Base-by-base conservation (phyloP, 179 eudicot genomes). In the Pouteria campechiana region DNA sequence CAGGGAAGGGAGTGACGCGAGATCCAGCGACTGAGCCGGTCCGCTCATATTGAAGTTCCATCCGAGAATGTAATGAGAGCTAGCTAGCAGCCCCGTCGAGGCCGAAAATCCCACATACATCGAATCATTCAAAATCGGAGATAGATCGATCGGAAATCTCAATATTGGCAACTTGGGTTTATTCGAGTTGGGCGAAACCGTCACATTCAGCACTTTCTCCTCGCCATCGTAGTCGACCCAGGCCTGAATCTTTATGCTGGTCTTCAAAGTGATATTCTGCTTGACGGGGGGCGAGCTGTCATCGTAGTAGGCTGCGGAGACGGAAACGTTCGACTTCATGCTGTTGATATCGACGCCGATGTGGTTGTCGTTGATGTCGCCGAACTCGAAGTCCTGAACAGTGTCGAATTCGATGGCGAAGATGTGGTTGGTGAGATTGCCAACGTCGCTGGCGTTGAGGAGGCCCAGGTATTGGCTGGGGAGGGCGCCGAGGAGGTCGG, bases 201-300 rank as follows among this genome's bases (percentile, higher is more conserved):
- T 62, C 0, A 82, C 75, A 38, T 75, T 63, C 0, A 82, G 32
- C 0, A 62, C n/a, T 12, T 31, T 50, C 6, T n/a, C 17, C 18
- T 12, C 17, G 3, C 81, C 50, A 57, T 79, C 77, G 39, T 79
- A 83, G 21, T 83, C 78, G 18, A 82, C 30, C 87, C 93, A 78
- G 7, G 65, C 76, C 29, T 59, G 50, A 6, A 82, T 63, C 0
- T 80, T 71, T 4, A 54, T 37, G 13, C 76, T 70, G 38, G 64
- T 47, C 51, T 73, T 78, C 35, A 82, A 48, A 28, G 63, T 70
- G 25, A 82, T 44, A 51, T 67, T 67, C 14, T 49, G 55, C 25
- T 51, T 40, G 1, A 53, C 57, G n/a, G n/a, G n/a, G n/a, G n/a
- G n/a, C 9, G 54, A 55, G 41, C 63, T 55, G 3, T 57, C 67